Evolutionary conservation across 257 asterid genomes (phyloP), one percentile per base, ranked within the genome.

Genomic region (Salvia rosmarinus): DNA sequence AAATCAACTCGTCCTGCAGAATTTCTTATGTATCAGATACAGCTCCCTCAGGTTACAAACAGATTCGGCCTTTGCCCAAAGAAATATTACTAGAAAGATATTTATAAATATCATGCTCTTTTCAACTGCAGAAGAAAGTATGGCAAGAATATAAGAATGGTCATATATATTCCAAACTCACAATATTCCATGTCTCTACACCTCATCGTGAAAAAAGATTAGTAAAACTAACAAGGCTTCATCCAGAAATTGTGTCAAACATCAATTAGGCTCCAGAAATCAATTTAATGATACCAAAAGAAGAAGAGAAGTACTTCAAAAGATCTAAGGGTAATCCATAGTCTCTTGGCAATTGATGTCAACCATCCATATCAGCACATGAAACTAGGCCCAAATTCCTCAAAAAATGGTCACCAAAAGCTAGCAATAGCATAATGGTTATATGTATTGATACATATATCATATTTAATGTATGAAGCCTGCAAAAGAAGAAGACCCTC

Each of bases 401-500:
- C 10, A 6, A 65, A 59, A 20, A 12, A 42, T 61, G 58, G 28
- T 47, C 12, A 70, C 9, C 56, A 14, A 20, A 71, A 34, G 52
- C 37, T 47, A 46, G 47, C 21, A 58, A 23, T 47, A 46, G 47
- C 21, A 58, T 43, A 30, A 20, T 40, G 47, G 35, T n/a, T 14
- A 49, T 9, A 30, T 34, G 49, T 10, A 47, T n/a, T 19, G 13
- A 30, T n/a, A 50, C 19, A 35, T 25, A 25, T 9, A 71, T 59
- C 50, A 61, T n/a, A 71, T 57, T 47, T 19, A 40, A 12, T 44
- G 14, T 25, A 5, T 59, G n/a, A 35, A 47, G 51, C 68, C 54
- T 14, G 67, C 16, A 46, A 62, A 75, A 75, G 21, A n/a, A n/a
- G n/a, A n/a, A 28, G 42, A 19, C 37, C 60, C 25, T 47, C 61